Conservation (phyloP, 2,329 filamentous ascomycete genomes). For the Nannizzia gypsea region DNA sequence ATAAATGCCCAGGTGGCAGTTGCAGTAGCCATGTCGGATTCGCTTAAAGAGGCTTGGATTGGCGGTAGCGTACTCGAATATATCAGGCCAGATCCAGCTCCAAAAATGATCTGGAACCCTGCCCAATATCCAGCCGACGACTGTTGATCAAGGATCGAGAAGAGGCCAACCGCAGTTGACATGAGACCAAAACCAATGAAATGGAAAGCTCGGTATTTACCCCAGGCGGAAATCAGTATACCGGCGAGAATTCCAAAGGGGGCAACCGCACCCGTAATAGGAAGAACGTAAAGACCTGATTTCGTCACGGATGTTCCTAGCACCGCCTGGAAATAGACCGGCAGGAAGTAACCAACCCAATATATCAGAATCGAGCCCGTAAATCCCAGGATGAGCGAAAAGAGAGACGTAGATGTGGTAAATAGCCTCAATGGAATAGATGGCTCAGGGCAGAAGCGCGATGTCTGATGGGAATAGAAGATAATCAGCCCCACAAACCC, state of each 20-base stretch:
- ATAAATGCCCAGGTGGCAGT: conserved; percentile 23
- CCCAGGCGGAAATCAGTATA: background rate
- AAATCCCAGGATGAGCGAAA: conserved; percentile 9
- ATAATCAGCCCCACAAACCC: conserved; percentile 24
- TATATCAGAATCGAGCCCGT: background rate
- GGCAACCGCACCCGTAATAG: conserved; percentile 12
- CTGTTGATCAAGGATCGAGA: background rate
- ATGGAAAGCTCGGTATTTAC: background rate
- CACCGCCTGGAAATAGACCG: conserved; percentile 34
- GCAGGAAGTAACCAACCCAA: conserved; percentile 22
- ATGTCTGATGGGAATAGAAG: conserved; percentile 22
- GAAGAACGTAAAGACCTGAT: conserved; percentile 31
- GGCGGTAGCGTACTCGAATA: conserved; percentile 16
- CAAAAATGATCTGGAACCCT: background rate
- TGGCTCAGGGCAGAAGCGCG: conserved; percentile 27
- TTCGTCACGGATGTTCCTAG: conserved; percentile 25
- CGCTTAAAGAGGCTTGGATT: conserved; percentile 16
- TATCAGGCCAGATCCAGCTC: background rate
- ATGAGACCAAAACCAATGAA: background rate
- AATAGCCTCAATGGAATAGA: conserved; percentile 26
- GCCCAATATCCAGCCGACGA: background rate
- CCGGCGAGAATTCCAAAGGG: background rate
- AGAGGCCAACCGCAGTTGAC: background rate
- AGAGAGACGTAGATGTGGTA: background rate
- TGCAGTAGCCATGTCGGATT: conserved; percentile 19